Evolutionary conservation across 2,329 filamentous ascomycete genomes (phyloP).

Genomic region (Xylariaceae sp.): DNA sequence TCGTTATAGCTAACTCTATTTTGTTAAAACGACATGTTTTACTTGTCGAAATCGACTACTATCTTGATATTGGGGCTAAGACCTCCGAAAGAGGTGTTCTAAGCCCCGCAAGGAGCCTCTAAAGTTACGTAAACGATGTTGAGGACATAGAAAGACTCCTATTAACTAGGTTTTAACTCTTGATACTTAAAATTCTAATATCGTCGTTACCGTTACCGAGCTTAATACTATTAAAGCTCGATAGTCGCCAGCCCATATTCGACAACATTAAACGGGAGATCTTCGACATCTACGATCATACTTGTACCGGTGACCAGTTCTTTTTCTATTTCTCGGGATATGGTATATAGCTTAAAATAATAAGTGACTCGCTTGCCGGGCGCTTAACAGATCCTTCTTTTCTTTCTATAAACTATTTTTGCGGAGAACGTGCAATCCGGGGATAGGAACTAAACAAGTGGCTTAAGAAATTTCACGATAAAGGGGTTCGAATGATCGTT

Average conservation of each 20-base stretch:
- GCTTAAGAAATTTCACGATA: not conserved
- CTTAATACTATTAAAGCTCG: not conserved
- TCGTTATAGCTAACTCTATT: not conserved
- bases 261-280: not conserved
- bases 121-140: not conserved
- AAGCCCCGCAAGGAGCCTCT: not conserved
- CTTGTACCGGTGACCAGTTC: constrained; percentile 1
- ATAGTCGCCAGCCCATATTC: not conserved
- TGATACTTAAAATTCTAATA: not conserved
- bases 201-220: not conserved
- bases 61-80: not conserved
- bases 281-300: not conserved
- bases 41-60: constrained; percentile 2
- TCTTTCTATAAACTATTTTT: constrained; percentile 2
- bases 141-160: not conserved
- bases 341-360: not conserved
- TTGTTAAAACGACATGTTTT: constrained; percentile 2
- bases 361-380: not conserved
- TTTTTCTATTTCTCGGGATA: constrained; percentile 5
- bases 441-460: constrained; percentile 2
- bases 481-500: not conserved
- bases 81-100: not conserved
- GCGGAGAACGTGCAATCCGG: constrained; percentile 1
- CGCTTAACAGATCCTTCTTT: not conserved
- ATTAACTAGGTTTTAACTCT: not conserved